Percentiles rank a stretch among this genome's conserved stretches.
Evolutionary conservation across 139 green algal species (phyloP).

Genomic region (Chlamydomonas incerta): DNA sequence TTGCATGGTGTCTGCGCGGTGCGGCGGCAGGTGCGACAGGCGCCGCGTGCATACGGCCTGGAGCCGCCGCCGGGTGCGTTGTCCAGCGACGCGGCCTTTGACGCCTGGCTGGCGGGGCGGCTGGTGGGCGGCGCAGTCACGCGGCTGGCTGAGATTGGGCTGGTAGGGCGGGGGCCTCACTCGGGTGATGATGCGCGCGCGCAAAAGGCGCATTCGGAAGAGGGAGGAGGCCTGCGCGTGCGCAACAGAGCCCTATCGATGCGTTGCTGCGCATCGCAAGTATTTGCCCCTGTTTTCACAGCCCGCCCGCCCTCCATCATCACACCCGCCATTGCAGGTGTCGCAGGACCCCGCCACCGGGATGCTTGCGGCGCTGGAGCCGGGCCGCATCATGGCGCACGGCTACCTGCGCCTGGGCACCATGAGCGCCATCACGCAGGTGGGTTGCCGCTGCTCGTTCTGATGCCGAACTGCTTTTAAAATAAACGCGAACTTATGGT

Average conservation of each 20-base stretch:
- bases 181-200: no score
- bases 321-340: constrained; percentile 44
- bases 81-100: constrained; percentile 47
- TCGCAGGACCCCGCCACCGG: constrained; percentile 68
- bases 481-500: no score
- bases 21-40: constrained; percentile 34
- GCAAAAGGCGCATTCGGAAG: no score
- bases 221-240: no score
- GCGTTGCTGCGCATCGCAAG: no score
- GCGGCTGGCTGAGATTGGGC: constrained; percentile 69
- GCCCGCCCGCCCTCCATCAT: no score
- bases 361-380: constrained; percentile 57
- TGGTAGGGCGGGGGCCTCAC: constrained; percentile 62
- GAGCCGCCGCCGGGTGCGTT: not conserved
- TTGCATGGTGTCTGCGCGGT: no score
- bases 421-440: constrained; percentile 72
- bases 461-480: no score
- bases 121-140: constrained; percentile 54
- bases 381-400: constrained; percentile 82
- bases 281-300: no score
- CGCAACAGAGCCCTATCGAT: no score
- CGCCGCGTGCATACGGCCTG: constrained; percentile 15
- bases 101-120: constrained; percentile 60
- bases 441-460: no score
- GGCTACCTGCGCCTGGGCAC: constrained; percentile 82